A percentile compares a stretch with the other conserved stretches of the same genome.
phyloP scores from a whole-genome alignment of 2,329 filamentous ascomycete genomes.

The Mycosphaerella sp. region DNA sequence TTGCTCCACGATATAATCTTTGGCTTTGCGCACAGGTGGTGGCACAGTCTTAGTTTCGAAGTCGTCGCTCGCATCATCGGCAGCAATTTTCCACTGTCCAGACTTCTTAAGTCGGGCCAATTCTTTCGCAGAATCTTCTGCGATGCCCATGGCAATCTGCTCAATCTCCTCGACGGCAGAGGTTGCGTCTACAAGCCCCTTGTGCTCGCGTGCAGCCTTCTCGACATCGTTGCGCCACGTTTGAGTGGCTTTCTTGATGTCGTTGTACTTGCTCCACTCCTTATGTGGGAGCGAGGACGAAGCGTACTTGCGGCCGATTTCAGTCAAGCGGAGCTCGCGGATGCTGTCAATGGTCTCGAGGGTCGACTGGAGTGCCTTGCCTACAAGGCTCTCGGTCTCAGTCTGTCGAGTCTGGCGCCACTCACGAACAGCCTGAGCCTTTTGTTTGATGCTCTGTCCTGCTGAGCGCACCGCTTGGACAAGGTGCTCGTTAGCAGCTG shows the following conservation, averaged over 20 bases:
- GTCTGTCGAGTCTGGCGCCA: constrained; percentile 70
- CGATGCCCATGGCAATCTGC: constrained; percentile 70
- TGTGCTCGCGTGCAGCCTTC: constrained; percentile 62
- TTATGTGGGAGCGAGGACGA: constrained; percentile 94
- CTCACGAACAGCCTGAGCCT: constrained; percentile 66
- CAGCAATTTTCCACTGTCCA: constrained; percentile 73
- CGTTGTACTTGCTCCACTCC: constrained; percentile 93
- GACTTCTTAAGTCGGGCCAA: constrained; percentile 75
- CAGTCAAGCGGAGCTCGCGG: constrained; percentile 75
- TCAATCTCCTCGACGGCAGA: constrained; percentile 63
- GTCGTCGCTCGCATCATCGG: constrained; percentile 67
- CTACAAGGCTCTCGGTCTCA: constrained; percentile 62
- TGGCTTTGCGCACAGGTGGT: constrained; percentile 46
- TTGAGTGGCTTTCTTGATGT: constrained; percentile 72
- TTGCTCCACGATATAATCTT: constrained; percentile 35
- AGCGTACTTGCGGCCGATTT: constrained; percentile 92
- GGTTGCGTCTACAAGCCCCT: constrained; percentile 62
- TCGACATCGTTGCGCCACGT: constrained; percentile 81
- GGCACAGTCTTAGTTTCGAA: constrained; percentile 65
- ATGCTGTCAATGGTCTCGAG: constrained; percentile 77
- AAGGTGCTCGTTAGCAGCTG: constrained; percentile 49
- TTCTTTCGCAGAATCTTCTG: constrained; percentile 72
- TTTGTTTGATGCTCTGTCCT: constrained; percentile 67
- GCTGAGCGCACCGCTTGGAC: constrained; percentile 55
- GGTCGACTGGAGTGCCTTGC: constrained; percentile 68